Evolutionary conservation across 768 basidiomycete species (phyloP).

Genomic region (Leucosporidium creatinivorum): DNA sequence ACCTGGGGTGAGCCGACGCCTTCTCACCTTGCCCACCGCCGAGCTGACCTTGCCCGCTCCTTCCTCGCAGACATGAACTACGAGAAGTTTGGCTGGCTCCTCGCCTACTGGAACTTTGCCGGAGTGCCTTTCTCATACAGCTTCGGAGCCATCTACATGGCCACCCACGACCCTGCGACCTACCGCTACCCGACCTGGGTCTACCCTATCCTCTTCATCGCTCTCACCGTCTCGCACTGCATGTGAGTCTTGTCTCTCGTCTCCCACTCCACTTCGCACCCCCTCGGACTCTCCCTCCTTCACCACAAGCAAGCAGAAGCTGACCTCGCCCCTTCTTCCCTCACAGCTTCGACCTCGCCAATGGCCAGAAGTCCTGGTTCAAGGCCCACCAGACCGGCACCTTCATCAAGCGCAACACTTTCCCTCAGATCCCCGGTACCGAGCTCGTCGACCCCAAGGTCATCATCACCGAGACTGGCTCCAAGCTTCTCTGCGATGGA

Average conservation of each 20-base stretch:
- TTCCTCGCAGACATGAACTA: slow-evolving; percentile 63
- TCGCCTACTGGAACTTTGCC: slow-evolving; percentile 46
- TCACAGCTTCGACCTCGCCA: slow-evolving; percentile 78
- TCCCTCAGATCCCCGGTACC: slow-evolving; percentile 84
- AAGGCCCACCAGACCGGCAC: slow-evolving; percentile 70
- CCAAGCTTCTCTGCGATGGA: slow-evolving; percentile 71
- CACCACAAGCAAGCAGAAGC: too few species aligned
- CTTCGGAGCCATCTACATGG: slow-evolving; percentile 97
- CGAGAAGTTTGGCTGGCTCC: slow-evolving; percentile 56
- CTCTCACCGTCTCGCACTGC: slow-evolving; percentile 75
- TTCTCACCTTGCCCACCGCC: not conserved
- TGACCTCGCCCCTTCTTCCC: not conserved
- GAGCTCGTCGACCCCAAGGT: slow-evolving; percentile 76
- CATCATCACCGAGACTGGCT: slow-evolving; percentile 89
- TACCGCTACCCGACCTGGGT: slow-evolving; percentile 76
- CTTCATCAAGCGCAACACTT: slow-evolving; percentile 59
- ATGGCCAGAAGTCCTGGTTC: slow-evolving; percentile 95
- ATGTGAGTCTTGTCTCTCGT: too few species aligned
- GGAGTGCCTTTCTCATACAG: slow-evolving; percentile 94
- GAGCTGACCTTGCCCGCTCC: not conserved
- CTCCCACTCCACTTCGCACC: too few species aligned
- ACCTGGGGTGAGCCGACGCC: slow-evolving; percentile 65
- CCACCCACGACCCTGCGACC: slow-evolving; percentile 76
- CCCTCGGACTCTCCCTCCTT: too few species aligned
- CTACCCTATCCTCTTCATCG: slow-evolving; percentile 65